Evolutionary conservation across 805 yeast genomes (phyloP).

Genomic region (Starmerella asiatica): DNA sequence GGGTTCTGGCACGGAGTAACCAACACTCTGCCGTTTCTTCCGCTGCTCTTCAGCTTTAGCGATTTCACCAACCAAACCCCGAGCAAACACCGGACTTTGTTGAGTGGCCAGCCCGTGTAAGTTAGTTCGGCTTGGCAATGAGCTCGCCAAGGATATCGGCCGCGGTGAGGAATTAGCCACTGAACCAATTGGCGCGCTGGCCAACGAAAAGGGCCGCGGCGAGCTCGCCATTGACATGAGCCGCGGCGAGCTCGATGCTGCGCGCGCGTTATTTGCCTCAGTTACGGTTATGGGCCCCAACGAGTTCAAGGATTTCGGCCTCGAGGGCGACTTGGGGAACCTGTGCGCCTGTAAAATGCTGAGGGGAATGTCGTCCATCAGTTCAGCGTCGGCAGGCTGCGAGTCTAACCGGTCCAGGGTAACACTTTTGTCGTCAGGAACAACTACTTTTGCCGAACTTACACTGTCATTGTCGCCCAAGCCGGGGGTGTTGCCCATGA

Average conservation of each 20-base stretch:
- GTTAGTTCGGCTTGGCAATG: slow-evolving; percentile 8
- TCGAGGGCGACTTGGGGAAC: slow-evolving; percentile 21
- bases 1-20: slow-evolving; percentile 1
- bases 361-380: slow-evolving; percentile 31
- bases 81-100: slow-evolving; percentile 12
- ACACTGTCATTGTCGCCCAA: slow-evolving; percentile 1
- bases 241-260: background rate
- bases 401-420: slow-evolving; percentile 3
- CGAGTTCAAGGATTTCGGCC: background rate
- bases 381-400: slow-evolving; percentile 20
- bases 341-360: slow-evolving; percentile 31
- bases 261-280: background rate
- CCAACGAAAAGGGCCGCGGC: background rate
- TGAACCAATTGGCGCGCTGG: background rate
- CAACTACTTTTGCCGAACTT: background rate
- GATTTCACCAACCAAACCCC: slow-evolving; percentile 32
- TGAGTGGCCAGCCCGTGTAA: background rate
- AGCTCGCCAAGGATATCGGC: slow-evolving; percentile 8
- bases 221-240: background rate
- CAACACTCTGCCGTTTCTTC: slow-evolving; percentile 20
- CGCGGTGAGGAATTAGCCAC: background rate
- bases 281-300: background rate
- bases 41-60: slow-evolving; percentile 30
- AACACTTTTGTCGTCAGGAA: background rate
- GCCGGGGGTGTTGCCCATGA: slow-evolving; percentile 23